Conservation (phyloP, 2,329 filamentous ascomycete species). For the Verticillium zaregamsianum region DNA sequence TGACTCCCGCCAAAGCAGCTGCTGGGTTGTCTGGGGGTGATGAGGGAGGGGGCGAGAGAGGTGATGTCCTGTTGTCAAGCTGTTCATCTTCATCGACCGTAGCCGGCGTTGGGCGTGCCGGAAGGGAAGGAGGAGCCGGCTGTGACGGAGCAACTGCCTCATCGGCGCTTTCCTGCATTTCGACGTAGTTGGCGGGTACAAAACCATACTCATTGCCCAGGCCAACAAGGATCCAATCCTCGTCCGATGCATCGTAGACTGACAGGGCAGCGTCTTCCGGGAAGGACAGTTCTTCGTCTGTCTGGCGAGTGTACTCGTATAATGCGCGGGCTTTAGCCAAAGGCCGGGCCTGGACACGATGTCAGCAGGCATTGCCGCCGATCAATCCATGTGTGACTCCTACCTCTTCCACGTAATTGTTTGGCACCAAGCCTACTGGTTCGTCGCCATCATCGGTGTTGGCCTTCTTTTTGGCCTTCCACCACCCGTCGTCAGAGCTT, state of each 20-base stretch:
- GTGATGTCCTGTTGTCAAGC: background rate
- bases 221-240: conserved; percentile 94
- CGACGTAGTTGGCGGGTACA: conserved; percentile 93
- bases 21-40: conserved; percentile 39
- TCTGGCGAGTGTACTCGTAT: conserved; percentile 97
- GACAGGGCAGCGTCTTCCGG: conserved; percentile 78
- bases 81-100: background rate
- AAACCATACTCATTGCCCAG: conserved; percentile 85
- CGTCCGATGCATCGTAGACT: conserved; percentile 87
- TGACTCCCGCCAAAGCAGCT: conserved; percentile 51
- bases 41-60: conserved; percentile 1
- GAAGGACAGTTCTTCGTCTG: conserved; percentile 96
- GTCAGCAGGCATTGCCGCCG: background rate
- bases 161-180: conserved; percentile 48
- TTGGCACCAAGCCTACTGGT: conserved; percentile 83
- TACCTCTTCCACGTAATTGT: conserved; percentile 94
- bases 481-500: conserved; percentile 77
- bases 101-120: conserved; percentile 11
- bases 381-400: background rate
- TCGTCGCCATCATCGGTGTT: conserved; percentile 82
- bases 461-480: conserved; percentile 92
- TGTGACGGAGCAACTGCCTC: conserved; percentile 35
- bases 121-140: conserved; percentile 28
- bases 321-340: conserved; percentile 72
- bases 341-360: conserved; percentile 46